Base-by-base conservation (phyloP, 495 filamentous ascomycete species). In the Aspergillus cavernicola region DNA sequence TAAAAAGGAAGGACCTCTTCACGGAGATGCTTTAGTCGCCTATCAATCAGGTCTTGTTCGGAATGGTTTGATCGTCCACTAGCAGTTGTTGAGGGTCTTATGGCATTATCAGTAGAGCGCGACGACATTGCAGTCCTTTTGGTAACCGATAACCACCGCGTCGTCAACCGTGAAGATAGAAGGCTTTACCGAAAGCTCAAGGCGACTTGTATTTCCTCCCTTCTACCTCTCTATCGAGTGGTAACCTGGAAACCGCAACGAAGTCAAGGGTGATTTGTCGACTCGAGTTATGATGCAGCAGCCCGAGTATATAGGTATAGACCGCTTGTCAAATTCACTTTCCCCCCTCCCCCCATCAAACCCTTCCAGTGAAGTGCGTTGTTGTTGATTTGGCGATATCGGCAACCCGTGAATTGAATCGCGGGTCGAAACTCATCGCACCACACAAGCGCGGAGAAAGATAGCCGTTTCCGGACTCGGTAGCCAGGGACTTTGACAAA, bases 1-100 rank as follows among this genome's bases (percentile, higher is more conserved):
- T 75, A 69, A 11, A 65, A 55, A 15, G 78, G 74, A 23, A 80
- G 70, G 13, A 79, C 67, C 33, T 75, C 62, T 48, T 79, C 70
- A 36, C 64, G 72, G 28, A 81, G 66, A 36, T 58, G 62, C 52
- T 71, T 68, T 23, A 81, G 56, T 63, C 69, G 68, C 40, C 53
- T 55, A 55, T 80, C 70, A 40, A 73, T 61, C 20, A 52, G 59
- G 41, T 68, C 64, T 20, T 67, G 68, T 19, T 71, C 70, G 2
- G 67, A 55, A 31, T 55, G 45, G 53, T 43, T 50, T 32, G 59
- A 36, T 33, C 33, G 60, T 59, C 55, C 54, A 49, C 43, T 63
- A 22, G 56, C 44, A 52, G 48, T 56, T 57, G 54, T 58, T 40
- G 64, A 56, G 50, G 50, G 42, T 59, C 43, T 62, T 50, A 50